Evolutionary conservation across 2,329 filamentous ascomycete species (phyloP), one percentile per base, ranked within the genome.

Genomic region (Exserohilum rostratum): DNA sequence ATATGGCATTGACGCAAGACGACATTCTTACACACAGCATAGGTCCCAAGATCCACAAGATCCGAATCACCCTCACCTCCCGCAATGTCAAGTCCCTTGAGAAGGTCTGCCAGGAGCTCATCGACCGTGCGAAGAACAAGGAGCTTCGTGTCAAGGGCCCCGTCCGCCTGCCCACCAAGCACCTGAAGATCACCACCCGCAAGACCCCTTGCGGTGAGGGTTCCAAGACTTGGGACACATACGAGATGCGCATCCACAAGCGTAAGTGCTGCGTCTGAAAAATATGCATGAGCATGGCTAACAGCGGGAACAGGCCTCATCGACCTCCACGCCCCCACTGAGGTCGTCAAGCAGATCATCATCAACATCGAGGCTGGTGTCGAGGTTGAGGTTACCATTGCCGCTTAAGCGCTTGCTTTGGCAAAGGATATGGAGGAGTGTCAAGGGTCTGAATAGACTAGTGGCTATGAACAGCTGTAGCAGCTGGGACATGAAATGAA

Each of bases 181-280:
- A 87, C 79, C 87, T 98, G 76, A 91, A 95, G 86, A 87, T 96
- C 85, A 91, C 90, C 79, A 96, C 95, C 85, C 90, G 95, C 78
- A 99, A 99, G 90, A 98, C 95, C 67, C 95, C 95, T 80, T 95
- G 90, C 83, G 95, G 95, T 90, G 95, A 99, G 88, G 95, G 95
- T 84, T 96, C 90, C 82, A 99, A 99, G 91, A 99, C 95, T 78
- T 99, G 95, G 95, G 95, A 98, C 80, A 88, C 86, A 81, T 99
- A 85, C 82, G 93, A 99, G 89, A 96, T 99, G 92, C 90, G 93
- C 84, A 96, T 97, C 80, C 92, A 97, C 88, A 97, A 97, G 90
- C 90, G 93, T 67, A 56, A 39, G 53, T 47, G n/a, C 25, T 27
- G 15, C n/a, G 5, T 5, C 4, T 13, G 39, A 15, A 27, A 35